Percentiles rank a stretch among this genome's conserved stretches.
Evolutionary conservation across 441 rosid species (phyloP).

Genomic region (Adansonia gregorii): DNA sequence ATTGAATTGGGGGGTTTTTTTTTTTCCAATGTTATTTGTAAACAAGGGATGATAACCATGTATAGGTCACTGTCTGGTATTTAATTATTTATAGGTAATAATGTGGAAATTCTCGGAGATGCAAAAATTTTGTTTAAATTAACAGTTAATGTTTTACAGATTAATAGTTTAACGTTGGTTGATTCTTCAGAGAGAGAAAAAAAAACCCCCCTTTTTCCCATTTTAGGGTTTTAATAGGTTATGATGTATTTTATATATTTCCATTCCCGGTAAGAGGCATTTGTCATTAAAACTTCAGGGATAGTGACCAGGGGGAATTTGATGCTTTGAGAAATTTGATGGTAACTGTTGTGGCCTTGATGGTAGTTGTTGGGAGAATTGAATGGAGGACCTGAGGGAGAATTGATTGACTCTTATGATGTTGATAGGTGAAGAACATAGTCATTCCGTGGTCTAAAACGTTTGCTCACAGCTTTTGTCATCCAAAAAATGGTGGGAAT

Average conservation of each 20-base stretch:
- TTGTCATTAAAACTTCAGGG: background rate
- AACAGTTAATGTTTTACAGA: background rate
- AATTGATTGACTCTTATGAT: background rate
- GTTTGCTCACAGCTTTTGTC: background rate
- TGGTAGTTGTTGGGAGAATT: background rate
- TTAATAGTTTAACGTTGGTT: background rate
- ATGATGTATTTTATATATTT: constrained; percentile 3
- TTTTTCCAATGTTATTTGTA: background rate
- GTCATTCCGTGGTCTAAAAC: background rate
- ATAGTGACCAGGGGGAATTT: constrained; percentile 2
- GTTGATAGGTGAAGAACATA: constrained; percentile 1
- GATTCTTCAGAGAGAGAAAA: background rate
- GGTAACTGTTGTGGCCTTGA: background rate
- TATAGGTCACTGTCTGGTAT: background rate
- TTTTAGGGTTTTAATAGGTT: constrained; percentile 2
- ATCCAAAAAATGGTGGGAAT: constrained; percentile 9
- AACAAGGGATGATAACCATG: background rate
- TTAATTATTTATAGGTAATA: background rate
- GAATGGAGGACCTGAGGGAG: constrained; percentile 11
- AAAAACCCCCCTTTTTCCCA: background rate
- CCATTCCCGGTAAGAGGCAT: background rate
- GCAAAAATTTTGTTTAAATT: background rate
- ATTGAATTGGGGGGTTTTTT: background rate
- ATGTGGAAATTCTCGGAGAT: constrained; percentile 10
- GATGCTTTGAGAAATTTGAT: constrained; percentile 19